Base-by-base conservation (phyloP, 345 rosid species). In the Ceriops decandra region DNA sequence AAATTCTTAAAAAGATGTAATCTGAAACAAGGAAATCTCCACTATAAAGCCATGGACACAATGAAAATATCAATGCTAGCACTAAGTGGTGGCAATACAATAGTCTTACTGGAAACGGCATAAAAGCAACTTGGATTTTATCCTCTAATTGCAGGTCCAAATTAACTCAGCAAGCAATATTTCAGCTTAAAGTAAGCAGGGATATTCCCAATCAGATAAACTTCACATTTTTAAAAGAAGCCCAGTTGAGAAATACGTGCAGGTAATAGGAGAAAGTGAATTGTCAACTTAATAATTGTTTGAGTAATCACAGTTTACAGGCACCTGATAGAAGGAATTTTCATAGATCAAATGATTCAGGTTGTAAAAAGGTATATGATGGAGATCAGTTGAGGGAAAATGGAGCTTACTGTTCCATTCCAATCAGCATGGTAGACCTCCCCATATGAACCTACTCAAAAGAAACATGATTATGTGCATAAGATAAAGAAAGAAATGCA, bases 371-470 rank as follows among this genome's bases (percentile, higher is more conserved):
- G 62, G 46, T 27, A 42, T 33, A 31, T 13, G 32, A 60, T 33
- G 17, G 70, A 68, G 38, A 60, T 60, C 59, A 38, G 64, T 46
- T 53, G 22, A 57, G 66, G 64, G 42, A 47, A 47, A 69, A 6
- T 52, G 33, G 72, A 80, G 81, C 96, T 82, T 79, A 95, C 99
- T 85, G 89, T 95, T 87, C 96, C 96, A 80, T 92, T 85, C 97
- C 97, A 90, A 69, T 95, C 99, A 73, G 99, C 99, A 76, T 76
- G 85, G 76, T 90, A 95, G 76, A 95, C 99, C 86, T 95, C 99
- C 64, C 99, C 99, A 77, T 95, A 95, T 60, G 99, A 95, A 66
- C 99, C 99, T 95, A 75, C 33, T 54, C 72, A 78, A 57, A 73
- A 63, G 53, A 75, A 60, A 71, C 47, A 68, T 22, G n/a, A 58